A percentile compares a stretch with the other conserved stretches of the same genome.
Evolutionary conservation across 352 stramenopile species (phyloP).

Genomic region (Phytophthora sp.): DNA sequence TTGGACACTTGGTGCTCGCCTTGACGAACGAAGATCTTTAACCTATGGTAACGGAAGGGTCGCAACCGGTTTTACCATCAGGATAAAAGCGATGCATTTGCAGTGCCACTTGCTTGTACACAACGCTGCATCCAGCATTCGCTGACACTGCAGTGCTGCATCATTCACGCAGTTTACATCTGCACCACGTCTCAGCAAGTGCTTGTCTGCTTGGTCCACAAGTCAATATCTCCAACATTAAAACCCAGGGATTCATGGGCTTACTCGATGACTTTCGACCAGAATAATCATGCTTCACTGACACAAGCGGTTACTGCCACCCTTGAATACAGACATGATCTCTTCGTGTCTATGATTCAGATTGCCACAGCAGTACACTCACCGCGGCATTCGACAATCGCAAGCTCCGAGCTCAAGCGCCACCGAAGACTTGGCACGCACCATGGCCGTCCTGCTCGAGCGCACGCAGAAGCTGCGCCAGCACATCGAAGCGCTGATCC

Average conservation of each 20-base stretch:
- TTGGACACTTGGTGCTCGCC: too few species aligned
- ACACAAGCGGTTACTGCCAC: not conserved
- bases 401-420: conserved; percentile 4
- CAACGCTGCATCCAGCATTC: too few species aligned
- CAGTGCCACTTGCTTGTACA: too few species aligned
- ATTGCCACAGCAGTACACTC: not conserved
- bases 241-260: not conserved
- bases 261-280: too few species aligned
- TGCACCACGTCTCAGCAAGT: not conserved
- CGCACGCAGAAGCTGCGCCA: conserved; percentile 39
- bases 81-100: too few species aligned
- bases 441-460: conserved; percentile 25
- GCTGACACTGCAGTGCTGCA: too few species aligned
- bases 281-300: not conserved
- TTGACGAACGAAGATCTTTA: too few species aligned
- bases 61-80: too few species aligned
- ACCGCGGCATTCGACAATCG: not conserved
- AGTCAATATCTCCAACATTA: too few species aligned
- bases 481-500: conserved; percentile 65
- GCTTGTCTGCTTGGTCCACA: too few species aligned
- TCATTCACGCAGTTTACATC: not conserved
- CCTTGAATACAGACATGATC: not conserved
- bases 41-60: too few species aligned
- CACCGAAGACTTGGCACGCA: not conserved
- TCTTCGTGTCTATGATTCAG: conserved; percentile 2